Base-by-base conservation (phyloP, 1,284 basidiomycete species). In the Moesziomyces globuligerus region DNA sequence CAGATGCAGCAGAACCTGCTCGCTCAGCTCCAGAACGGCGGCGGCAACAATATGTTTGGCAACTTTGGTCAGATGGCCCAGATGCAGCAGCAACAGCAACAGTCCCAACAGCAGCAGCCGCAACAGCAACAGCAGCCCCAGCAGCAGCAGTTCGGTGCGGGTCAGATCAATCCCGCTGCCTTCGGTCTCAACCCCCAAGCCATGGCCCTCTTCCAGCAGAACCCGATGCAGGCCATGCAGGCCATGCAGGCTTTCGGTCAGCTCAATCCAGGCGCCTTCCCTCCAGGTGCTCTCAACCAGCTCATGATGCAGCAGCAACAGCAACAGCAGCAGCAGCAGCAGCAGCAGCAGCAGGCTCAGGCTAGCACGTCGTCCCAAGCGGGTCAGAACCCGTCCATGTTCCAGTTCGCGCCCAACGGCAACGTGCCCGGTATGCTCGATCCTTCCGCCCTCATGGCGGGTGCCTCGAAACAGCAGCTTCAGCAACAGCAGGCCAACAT, bases 191-290 rank as follows among this genome's bases (percentile, higher is more conserved):
- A 62, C 23, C 68, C 68, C 7, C 68, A 72, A 42, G 36, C 54
- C 24, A 67, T 72, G 57, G 62, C 62, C 1, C 23, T 66, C 32
- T 62, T 72, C 21, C 57, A 61, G 47, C 68, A 72, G 54, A 66
- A 65, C 21, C 62, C 68, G 7, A 60, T 71, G 68, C 68, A 71
- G 32, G 67, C 67, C 4, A 65, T 71, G 61, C 61, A 71, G 44
- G 68, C 62, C 11, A 72, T 72, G 68, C 62, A 72, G 43, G 58
- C 62, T 1, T 44, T 72, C 11, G 61, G 67, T 21, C 60, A 65
- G 48, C 57, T 65, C 52, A 65, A 71, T 21, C 67, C 67, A 0
- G 60, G 51, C 34, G 56, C 56, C 4, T 60, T 71, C 23, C 67
- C 60, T 10, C 61, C 51, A 7, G 57, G 50, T 26, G 56, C 57